phyloP scores from a whole-genome alignment of 352 stramenopile species.

The Globisporangium spinosum region DNA sequence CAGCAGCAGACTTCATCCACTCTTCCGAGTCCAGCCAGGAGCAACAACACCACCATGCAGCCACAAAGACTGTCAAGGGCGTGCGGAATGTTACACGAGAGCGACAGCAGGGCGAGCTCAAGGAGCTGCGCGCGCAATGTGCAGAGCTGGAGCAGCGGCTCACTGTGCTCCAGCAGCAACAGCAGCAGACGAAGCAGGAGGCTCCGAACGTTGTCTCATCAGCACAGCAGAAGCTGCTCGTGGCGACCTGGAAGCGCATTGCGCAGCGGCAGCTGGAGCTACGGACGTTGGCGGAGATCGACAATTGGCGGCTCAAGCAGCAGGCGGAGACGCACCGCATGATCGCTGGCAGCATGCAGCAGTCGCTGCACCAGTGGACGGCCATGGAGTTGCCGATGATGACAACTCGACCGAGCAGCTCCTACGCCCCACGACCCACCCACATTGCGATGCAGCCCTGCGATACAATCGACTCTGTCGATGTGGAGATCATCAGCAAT shows the following conservation, averaged over 20 bases:
- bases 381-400: neutral
- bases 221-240: neutral
- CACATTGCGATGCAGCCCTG: constrained; percentile 1
- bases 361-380: neutral
- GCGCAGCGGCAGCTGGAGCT: constrained; percentile 4
- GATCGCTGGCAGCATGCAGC: neutral
- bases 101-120: neutral
- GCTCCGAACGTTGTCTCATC: neutral
- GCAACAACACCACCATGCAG: neutral
- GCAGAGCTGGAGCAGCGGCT: constrained; percentile 4
- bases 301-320: constrained; percentile 7
- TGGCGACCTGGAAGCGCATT: constrained; percentile 8
- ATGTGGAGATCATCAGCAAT: neutral
- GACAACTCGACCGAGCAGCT: neutral
- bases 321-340: neutral
- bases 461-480: neutral
- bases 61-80: neutral
- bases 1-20: neutral
- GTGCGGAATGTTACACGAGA: constrained; percentile 5
- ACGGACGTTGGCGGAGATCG: neutral
- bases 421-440: neutral
- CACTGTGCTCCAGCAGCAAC: neutral
- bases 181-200: neutral
- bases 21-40: neutral
- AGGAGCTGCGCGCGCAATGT: constrained; percentile 1